Percentiles rank a stretch among this genome's conserved stretches.
phyloP scores from a whole-genome alignment of 768 basidiomycete genomes.

The Leccinum aurantiacum region DNA sequence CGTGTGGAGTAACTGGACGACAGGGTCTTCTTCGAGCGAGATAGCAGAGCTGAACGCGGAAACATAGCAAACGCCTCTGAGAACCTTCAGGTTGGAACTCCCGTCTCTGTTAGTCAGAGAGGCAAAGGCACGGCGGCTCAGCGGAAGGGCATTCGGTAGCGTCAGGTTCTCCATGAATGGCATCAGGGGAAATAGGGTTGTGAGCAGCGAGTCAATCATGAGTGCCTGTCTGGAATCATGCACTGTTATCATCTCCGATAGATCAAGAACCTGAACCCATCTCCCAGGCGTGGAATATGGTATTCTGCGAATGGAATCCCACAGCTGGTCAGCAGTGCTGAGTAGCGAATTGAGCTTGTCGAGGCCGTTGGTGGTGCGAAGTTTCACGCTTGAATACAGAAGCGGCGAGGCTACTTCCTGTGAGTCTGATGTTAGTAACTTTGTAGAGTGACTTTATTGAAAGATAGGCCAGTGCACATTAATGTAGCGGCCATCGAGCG shows the following conservation, averaged over 20 bases:
- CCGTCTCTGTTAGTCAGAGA: conserved; percentile 56
- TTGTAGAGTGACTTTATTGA: not conserved
- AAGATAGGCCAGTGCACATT: conserved; percentile 1
- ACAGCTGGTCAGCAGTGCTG: conserved; percentile 64
- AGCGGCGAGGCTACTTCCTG: conserved; percentile 70
- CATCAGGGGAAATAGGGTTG: conserved; percentile 60
- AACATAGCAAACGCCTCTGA: conserved; percentile 58
- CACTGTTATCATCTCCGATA: conserved; percentile 51
- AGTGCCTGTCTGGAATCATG: conserved; percentile 48
- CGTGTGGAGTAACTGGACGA: conserved; percentile 55
- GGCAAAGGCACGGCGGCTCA: conserved; percentile 59
- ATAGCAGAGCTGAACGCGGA: conserved; percentile 30
- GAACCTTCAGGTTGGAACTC: conserved; percentile 43
- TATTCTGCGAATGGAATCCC: conserved; percentile 87
- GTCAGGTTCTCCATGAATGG: conserved; percentile 59
- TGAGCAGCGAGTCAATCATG: conserved; percentile 61
- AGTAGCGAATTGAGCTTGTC: conserved; percentile 61
- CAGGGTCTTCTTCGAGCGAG: conserved; percentile 46
- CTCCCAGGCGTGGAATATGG: conserved; percentile 86
- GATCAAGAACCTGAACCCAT: conserved; percentile 77
- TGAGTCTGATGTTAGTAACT: conserved; percentile 15
- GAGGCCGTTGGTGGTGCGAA: conserved; percentile 46
- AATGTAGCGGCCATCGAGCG: conserved; percentile 4
- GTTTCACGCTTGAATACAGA: conserved; percentile 55
- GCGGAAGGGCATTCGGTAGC: conserved; percentile 54